These are phyloP conservation scores for Colletotrichum cuscutae DNA, from an alignment of 2,329 filamentous ascomycete species.

Conservation along the genomic window DNA sequence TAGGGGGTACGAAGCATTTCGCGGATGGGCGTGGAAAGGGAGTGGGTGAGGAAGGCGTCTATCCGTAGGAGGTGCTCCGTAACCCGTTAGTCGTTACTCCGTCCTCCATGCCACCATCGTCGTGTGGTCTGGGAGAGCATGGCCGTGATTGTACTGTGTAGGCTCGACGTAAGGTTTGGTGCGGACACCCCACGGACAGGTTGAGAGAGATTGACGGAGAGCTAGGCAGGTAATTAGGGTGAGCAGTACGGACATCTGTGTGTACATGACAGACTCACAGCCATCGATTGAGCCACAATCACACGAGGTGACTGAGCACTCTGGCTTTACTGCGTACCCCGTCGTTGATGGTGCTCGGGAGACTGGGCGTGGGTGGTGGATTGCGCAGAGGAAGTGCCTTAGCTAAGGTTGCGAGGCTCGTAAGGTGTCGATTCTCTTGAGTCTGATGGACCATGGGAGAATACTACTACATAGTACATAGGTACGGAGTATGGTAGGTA, in stretches of 20 bases:
- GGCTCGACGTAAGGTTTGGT: background rate
- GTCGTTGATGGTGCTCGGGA: background rate
- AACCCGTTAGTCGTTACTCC: background rate
- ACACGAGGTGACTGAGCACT: background rate
- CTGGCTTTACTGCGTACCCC: too few relatives aligned
- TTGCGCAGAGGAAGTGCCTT: background rate
- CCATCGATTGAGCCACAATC: background rate
- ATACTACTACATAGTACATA: too few relatives aligned
- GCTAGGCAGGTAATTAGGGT: background rate
- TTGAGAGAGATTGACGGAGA: background rate
- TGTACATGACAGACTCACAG: background rate
- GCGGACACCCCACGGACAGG: slow-evolving; percentile 1
- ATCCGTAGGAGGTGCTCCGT: background rate
- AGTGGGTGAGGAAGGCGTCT: background rate
- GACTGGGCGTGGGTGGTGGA: background rate
- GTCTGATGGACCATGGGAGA: background rate
- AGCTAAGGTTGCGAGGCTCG: background rate
- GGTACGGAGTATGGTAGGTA: background rate
- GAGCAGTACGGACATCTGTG: too few relatives aligned
- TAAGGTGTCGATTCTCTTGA: too few relatives aligned
- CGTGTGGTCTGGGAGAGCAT: slow-evolving; percentile 1
- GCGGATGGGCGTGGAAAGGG: background rate
- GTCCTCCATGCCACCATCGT: background rate
- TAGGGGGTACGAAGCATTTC: background rate
- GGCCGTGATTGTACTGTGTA: slow-evolving; percentile 7